Evolutionary conservation across 768 basidiomycete species (phyloP).

Genomic region (Tylopilus sp.): DNA sequence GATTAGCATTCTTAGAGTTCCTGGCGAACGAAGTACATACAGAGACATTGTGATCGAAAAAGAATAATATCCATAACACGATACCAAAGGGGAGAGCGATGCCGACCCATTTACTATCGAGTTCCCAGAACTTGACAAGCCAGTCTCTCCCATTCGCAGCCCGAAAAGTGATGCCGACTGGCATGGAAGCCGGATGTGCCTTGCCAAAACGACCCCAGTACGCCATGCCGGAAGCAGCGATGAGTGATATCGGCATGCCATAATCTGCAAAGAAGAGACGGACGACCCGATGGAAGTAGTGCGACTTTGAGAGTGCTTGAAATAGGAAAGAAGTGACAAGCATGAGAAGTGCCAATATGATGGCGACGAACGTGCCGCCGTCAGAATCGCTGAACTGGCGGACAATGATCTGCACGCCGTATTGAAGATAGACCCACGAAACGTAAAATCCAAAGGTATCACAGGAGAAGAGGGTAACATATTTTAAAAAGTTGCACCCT

Average conservation of each 20-base stretch:
- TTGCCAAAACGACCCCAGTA: conserved; percentile 81
- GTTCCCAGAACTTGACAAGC: conserved; percentile 87
- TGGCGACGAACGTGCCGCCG: conserved; percentile 56
- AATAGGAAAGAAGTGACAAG: conserved; percentile 73
- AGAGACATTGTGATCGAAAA: conserved; percentile 94
- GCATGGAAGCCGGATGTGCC: conserved; percentile 61
- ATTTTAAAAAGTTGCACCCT: conserved; percentile 84
- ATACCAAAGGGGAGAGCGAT: conserved; percentile 88
- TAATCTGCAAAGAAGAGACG: conserved; percentile 81
- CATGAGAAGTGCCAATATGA: conserved; percentile 77
- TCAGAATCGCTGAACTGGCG: conserved; percentile 53
- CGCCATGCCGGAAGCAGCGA: conserved; percentile 72
- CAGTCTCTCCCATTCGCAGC: conserved; percentile 72
- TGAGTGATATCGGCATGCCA: conserved; percentile 84
- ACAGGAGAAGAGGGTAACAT: conserved; percentile 87
- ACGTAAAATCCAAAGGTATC: conserved; percentile 94
- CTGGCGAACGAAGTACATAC: conserved; percentile 35
- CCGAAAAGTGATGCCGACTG: conserved; percentile 64
- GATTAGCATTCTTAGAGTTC: neutral
- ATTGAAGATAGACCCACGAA: conserved; percentile 86
- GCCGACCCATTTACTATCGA: conserved; percentile 86
- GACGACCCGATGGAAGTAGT: conserved; percentile 70
- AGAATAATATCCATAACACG: conserved; percentile 86
- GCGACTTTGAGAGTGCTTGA: conserved; percentile 56
- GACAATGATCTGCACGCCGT: conserved; percentile 81